Evolutionary conservation across 805 yeast species (phyloP).

Genomic region (Kockiozyma suomiensis): DNA sequence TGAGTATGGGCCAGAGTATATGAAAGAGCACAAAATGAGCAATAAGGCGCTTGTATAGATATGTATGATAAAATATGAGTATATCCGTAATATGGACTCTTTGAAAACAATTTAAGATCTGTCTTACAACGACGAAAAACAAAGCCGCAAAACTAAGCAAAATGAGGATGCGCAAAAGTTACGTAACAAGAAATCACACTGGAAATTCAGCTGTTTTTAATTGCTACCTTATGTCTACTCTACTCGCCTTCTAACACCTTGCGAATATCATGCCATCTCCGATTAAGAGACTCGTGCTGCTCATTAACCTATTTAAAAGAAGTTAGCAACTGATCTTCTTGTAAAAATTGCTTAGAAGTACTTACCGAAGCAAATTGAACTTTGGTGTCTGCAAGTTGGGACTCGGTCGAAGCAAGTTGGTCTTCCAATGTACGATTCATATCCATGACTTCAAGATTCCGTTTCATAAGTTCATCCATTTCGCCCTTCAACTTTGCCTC

Average conservation of each 20-base stretch:
- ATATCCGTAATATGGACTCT: too few species aligned
- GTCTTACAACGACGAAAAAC: not conserved
- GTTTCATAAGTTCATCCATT: slow-evolving; percentile 59
- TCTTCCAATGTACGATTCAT: slow-evolving; percentile 61
- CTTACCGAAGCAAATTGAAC: slow-evolving; percentile 37
- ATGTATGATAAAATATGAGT: not conserved
- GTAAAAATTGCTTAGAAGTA: not conserved
- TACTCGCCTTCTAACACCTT: slow-evolving; percentile 36
- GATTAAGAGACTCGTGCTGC: slow-evolving; percentile 39
- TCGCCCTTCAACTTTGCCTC: slow-evolving; percentile 48
- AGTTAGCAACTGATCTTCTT: slow-evolving; percentile 9
- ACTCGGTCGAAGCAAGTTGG: slow-evolving; percentile 50
- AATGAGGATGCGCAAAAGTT: not conserved
- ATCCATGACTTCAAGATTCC: slow-evolving; percentile 68
- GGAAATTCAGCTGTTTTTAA: not conserved
- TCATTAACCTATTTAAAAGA: slow-evolving; percentile 28
- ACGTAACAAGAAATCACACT: not conserved
- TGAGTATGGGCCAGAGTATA: slow-evolving; percentile 87
- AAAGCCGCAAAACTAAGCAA: not conserved
- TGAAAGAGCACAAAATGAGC: slow-evolving; percentile 83
- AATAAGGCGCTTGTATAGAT: slow-evolving; percentile 43
- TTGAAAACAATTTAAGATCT: not conserved
- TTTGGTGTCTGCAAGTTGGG: slow-evolving; percentile 44
- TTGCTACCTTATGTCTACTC: not conserved
- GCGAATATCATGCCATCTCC: slow-evolving; percentile 43